Evolutionary conservation across 2,329 filamentous ascomycete species (phyloP).

Genomic region (Botryotinia convoluta): DNA sequence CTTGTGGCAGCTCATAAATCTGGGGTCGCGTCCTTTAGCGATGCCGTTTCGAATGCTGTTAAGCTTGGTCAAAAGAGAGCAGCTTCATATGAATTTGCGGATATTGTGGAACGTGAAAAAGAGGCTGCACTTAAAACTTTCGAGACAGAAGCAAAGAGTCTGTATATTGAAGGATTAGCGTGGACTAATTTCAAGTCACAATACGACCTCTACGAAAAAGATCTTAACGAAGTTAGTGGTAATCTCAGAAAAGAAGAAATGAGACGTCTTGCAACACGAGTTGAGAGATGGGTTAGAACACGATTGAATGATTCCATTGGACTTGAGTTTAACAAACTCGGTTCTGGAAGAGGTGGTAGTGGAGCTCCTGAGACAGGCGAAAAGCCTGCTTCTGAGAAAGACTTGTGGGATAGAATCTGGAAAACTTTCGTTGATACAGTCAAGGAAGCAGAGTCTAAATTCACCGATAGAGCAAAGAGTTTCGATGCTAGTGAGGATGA

Average conservation of each 20-base stretch:
- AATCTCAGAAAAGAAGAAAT: conserved; percentile 92
- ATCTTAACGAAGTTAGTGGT: conserved; percentile 83
- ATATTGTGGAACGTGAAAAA: conserved; percentile 85
- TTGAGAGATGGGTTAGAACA: conserved; percentile 91
- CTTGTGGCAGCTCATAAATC: conserved; percentile 84
- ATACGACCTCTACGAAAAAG: conserved; percentile 77
- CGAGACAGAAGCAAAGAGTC: conserved; percentile 68
- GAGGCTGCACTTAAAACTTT: conserved; percentile 72
- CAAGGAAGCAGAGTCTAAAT: conserved; percentile 78
- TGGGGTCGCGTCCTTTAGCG: conserved; percentile 78
- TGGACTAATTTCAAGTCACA: conserved; percentile 90
- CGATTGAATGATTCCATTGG: conserved; percentile 84
- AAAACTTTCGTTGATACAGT: conserved; percentile 78
- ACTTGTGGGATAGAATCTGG: conserved; percentile 97
- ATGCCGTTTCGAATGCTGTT: conserved; percentile 81
- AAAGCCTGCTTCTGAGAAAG: conserved; percentile 71
- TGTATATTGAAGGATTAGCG: conserved; percentile 72
- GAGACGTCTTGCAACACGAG: conserved; percentile 82
- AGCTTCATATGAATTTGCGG: conserved; percentile 87
- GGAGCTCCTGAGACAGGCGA: conserved; percentile 77
- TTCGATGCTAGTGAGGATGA: conserved; percentile 91
- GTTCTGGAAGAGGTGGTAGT: conserved; percentile 78
- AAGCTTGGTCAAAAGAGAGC: conserved; percentile 93
- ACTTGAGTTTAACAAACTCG: conserved; percentile 93
- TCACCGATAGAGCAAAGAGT: conserved; percentile 84